phyloP scores from a whole-genome alignment of 768 basidiomycete genomes.

The Lentinus tigrinus region DNA sequence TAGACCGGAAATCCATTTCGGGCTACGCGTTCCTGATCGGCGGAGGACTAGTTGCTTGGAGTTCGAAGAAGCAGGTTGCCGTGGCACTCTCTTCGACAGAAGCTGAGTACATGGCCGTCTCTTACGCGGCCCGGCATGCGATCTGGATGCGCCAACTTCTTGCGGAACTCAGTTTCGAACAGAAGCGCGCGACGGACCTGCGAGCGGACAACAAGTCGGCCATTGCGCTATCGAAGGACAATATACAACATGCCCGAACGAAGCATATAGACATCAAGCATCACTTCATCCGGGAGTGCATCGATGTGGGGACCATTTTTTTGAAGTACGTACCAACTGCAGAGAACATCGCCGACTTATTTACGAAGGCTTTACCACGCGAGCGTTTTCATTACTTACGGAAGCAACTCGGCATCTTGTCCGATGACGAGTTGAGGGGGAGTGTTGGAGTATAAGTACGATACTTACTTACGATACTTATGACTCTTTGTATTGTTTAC shows the following conservation, averaged over 20 bases:
- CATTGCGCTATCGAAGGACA: slow-evolving; percentile 8
- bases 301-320: slow-evolving; percentile 24
- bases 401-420: neutral
- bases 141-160: slow-evolving; percentile 21
- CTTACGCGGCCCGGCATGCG: slow-evolving; percentile 26
- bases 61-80: slow-evolving; percentile 13
- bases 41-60: slow-evolving; percentile 32
- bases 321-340: slow-evolving; percentile 31
- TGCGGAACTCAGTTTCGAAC: slow-evolving; percentile 6
- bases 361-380: slow-evolving; percentile 35
- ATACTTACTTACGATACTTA: too few species aligned
- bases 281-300: slow-evolving; percentile 35
- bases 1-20: slow-evolving; percentile 31
- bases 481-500: too few species aligned
- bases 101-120: slow-evolving; percentile 37
- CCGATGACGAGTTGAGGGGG: slow-evolving; percentile 4
- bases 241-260: slow-evolving; percentile 10
- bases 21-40: slow-evolving; percentile 36
- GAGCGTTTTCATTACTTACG: neutral
- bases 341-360: slow-evolving; percentile 38
- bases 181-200: slow-evolving; percentile 4
- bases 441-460: neutral
- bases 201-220: slow-evolving; percentile 7
- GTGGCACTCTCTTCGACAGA: slow-evolving; percentile 36
- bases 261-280: slow-evolving; percentile 32